Evolutionary conservation across 176 grass and related monocot species (phyloP), one percentile per base, ranked within the genome.

Genomic region (Alloteropsis semialata): DNA sequence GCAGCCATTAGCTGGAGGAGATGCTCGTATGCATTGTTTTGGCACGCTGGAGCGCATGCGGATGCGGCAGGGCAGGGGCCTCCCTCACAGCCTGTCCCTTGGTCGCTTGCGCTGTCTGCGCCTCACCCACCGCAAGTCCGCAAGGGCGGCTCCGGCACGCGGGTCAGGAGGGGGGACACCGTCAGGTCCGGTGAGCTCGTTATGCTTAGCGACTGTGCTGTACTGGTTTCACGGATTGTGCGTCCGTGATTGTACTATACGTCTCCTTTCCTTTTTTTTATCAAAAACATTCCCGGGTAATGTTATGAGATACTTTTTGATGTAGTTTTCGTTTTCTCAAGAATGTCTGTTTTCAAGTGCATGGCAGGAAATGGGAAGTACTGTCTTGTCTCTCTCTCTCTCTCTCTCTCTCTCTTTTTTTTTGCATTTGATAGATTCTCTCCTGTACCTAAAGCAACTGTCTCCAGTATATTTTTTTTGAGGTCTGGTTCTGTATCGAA

Each of bases 21-120:
- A n/a, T n/a, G n/a, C n/a, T n/a, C n/a, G n/a, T 28, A 29, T 6
- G 25, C 13, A 64, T 21, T 30, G 6, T 43, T 81, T 67, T 56
- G 46, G 77, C 79, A 61, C 33, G 72, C 19, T 58, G 16, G 30
- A 36, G 56, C 58, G 30, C 21, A 62, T 60, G 80, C 64, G 10
- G 18, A n/a, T 66, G 32, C 32, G 32, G 61, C 56, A 75, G 44
- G n/a, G n/a, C n/a, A 5, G 45, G 48, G 48, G 3, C 48, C 1
- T 2, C 45, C 19, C 50, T 38, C 77, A 81, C 77, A 77, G 82
- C 83, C 84, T 80, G 77, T 64, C 71, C 14, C 44, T 90, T 90
- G 83, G 83, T 90, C 83, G 72, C 83, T 90, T 82, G 37, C 53
- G 72, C 83, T 72, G 87, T 81, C 77, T 13, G 63, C 77, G 57